phyloP scores from a whole-genome alignment of 129 eudicot species.

The Arctium minus region DNA sequence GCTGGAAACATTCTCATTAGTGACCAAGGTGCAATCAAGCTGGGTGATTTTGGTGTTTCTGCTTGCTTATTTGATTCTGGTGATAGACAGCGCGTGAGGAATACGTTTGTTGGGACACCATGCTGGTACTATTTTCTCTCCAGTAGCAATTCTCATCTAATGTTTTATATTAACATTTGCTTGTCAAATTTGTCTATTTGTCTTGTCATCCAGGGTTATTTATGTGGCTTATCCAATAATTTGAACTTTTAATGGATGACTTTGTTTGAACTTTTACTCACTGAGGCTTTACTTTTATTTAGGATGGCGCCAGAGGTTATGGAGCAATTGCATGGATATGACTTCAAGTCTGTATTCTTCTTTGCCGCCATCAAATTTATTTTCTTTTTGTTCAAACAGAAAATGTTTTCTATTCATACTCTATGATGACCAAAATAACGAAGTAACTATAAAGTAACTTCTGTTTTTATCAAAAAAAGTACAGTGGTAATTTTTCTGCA shows the following conservation, averaged over 20 bases:
- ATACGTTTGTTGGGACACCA: conserved; percentile 54
- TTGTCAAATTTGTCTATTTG: neutral
- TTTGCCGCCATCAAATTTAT: neutral
- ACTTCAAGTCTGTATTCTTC: conserved; percentile 69
- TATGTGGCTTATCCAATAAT: neutral
- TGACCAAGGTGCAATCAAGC: conserved; percentile 35
- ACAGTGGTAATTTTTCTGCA: conserved; percentile 3
- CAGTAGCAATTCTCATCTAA: neutral
- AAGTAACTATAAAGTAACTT: neutral
- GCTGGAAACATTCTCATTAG: conserved; percentile 38
- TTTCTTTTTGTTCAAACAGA: neutral
- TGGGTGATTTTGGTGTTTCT: conserved; percentile 45
- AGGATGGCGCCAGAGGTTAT: conserved; percentile 99
- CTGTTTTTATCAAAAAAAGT: neutral
- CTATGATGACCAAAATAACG: conserved; percentile 4
- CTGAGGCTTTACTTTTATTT: conserved; percentile 15
- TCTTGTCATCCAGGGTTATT: neutral
- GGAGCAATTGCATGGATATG: conserved; percentile 95
- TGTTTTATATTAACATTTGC: neutral
- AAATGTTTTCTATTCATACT: neutral
- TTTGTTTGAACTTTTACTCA: neutral
- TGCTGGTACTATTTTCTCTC: conserved; percentile 26
- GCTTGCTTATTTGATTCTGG: conserved; percentile 54
- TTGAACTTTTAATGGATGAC: neutral
- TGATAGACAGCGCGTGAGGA: conserved; percentile 48